Evolutionary conservation across 2,329 filamentous ascomycete species (phyloP), one percentile per base, ranked within the genome.

Genomic region (Kalaharituber pfeilii): DNA sequence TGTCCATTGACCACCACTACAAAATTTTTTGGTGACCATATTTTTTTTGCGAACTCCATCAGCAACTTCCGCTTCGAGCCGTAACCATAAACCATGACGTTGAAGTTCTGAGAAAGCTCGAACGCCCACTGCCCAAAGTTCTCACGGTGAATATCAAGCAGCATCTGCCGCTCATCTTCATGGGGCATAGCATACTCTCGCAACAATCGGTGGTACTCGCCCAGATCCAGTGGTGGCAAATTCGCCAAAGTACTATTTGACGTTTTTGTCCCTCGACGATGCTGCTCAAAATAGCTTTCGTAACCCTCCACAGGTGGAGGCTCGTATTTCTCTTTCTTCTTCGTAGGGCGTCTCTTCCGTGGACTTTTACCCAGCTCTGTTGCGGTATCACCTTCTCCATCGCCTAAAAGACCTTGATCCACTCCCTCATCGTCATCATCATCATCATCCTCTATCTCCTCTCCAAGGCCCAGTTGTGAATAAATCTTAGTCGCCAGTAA

Each of bases 121-220:
- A 96, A 95, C 0, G 76, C 71, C 91, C 91, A 98, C 66, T 96
- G 91, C 1, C 82, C 77, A 66, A 94, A 96, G 0, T 84, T 86
- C 57, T 83, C 79, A 45, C 79, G 73, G 66, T 96, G 89, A 22
- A 94, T 69, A 5, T 79, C 75, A 60, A 84, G 74, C 25, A 98
- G 72, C 59, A 83, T 82, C 18, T 77, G 73, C 51, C 84, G 77
- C 60, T 93, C 84, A 2, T 74, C 69, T 29, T 72, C 71, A 66
- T 94, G 88, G 0, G 76, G 77, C 61, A 94, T 83, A 56, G 73
- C 66, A 60, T 80, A 79, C 30, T 75, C 71, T 26, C 77, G 75
- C 27, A 85, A 72, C 27, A 82, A 70, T 45, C 77, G 73, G 63
- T 94, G 94, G 68, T 91, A 98, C 66, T 95, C 86, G 55, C 96